These are phyloP conservation scores for Clitoria ternatea DNA, from an alignment of 306 rosid genomes.

Conservation along the genomic window DNA sequence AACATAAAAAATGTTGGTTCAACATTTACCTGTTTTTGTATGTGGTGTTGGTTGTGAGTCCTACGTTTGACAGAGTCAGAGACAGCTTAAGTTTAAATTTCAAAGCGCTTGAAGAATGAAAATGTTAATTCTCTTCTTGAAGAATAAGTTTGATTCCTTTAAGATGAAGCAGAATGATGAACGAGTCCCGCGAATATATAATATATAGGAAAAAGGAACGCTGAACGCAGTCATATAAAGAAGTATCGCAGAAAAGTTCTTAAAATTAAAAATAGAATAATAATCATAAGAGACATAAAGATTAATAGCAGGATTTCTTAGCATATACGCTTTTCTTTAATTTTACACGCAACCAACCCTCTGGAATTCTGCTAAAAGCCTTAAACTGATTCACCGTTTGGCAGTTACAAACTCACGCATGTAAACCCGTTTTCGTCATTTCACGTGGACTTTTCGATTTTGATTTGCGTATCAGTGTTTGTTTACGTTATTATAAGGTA, in stretches of 20 bases:
- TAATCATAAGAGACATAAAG: neutral
- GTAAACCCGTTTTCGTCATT: neutral
- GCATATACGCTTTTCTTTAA: conserved; percentile 30
- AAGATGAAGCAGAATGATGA: conserved; percentile 19
- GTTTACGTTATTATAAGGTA: neutral
- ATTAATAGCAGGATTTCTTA: conserved; percentile 24
- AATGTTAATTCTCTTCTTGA: neutral
- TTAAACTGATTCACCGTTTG: conserved; percentile 14
- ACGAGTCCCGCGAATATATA: conserved; percentile 24
- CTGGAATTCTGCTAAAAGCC: neutral
- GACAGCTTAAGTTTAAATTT: neutral
- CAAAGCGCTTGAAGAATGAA: conserved; percentile 13
- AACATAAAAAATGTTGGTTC: neutral
- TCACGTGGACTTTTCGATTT: neutral
- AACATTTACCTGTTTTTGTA: conserved; percentile 17
- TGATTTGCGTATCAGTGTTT: neutral
- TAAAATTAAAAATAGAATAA: neutral
- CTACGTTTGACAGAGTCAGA: conserved; percentile 26
- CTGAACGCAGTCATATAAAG: conserved; percentile 6
- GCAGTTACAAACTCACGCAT: conserved; percentile 6
- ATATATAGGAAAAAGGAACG: neutral
- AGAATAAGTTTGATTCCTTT: conserved; percentile 13
- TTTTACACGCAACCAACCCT: conserved; percentile 26
- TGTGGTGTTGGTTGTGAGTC: neutral
- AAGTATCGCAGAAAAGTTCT: neutral